These are phyloP conservation scores for Pulveroboletus sp. DNA, from an alignment of 768 basidiomycete genomes.

Conservation along the genomic window DNA sequence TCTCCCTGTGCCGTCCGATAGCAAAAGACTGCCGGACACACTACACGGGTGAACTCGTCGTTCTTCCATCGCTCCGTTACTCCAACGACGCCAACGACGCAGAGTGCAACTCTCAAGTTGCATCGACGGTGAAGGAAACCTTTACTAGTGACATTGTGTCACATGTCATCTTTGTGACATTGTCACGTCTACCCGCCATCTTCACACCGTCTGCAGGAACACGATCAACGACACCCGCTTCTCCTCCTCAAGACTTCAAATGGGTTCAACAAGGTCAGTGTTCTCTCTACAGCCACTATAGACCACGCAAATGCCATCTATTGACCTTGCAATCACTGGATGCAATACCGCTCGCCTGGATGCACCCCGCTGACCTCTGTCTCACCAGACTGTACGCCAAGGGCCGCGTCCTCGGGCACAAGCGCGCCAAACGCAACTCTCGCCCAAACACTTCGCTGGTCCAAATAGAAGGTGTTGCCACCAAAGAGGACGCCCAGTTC, in stretches of 20 bases:
- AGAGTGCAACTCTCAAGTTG: slow-evolving; percentile 48
- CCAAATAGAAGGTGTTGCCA: slow-evolving; percentile 95
- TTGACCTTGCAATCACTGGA: slow-evolving; percentile 12
- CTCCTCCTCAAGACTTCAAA: slow-evolving; percentile 44
- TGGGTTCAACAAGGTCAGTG: slow-evolving; percentile 81
- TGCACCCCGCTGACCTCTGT: slow-evolving; percentile 10
- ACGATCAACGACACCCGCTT: slow-evolving; percentile 22
- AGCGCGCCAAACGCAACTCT: slow-evolving; percentile 96
- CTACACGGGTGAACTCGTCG: slow-evolving; percentile 19
- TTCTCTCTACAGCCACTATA: background rate
- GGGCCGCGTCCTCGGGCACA: slow-evolving; percentile 97
- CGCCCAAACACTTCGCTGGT: slow-evolving; percentile 94
- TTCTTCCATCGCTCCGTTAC: slow-evolving; percentile 68
- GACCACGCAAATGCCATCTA: background rate
- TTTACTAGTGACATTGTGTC: slow-evolving; percentile 20
- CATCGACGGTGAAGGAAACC: slow-evolving; percentile 38
- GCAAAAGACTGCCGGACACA: slow-evolving; percentile 9
- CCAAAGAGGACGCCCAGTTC: slow-evolving; percentile 92
- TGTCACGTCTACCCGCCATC: slow-evolving; percentile 21
- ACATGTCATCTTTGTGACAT: slow-evolving; percentile 25
- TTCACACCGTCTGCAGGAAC: slow-evolving; percentile 16
- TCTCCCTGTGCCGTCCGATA: slow-evolving; percentile 8
- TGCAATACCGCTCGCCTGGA: slow-evolving; percentile 9
- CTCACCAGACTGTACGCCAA: slow-evolving; percentile 82
- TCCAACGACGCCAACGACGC: slow-evolving; percentile 40